A percentile compares a stretch with the other conserved stretches of the same genome.
Evolutionary conservation across 805 yeast species (phyloP).

Genomic region (Yarrowia keelungensis): DNA sequence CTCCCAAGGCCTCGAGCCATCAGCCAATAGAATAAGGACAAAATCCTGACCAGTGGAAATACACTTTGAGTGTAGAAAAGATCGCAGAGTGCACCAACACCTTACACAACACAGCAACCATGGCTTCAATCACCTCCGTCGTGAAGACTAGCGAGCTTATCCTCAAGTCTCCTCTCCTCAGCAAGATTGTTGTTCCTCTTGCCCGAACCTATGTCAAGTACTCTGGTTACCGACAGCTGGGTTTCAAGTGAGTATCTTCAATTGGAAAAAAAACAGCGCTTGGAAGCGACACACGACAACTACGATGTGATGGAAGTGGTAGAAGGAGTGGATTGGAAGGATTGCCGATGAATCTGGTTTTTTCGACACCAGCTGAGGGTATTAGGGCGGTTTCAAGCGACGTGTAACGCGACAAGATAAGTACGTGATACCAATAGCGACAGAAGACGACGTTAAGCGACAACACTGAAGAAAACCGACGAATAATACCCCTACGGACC

Average conservation of each 20-base stretch:
- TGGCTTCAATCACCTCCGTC: constrained; percentile 52
- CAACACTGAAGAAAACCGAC: too few species aligned
- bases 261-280: neutral
- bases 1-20: constrained; percentile 38
- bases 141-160: constrained; percentile 67
- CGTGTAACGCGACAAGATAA: constrained; percentile 4
- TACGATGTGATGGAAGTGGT: neutral
- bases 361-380: constrained; percentile 5
- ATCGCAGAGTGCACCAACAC: constrained; percentile 37
- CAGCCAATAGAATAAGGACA: constrained; percentile 38
- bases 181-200: constrained; percentile 77
- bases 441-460: too few species aligned
- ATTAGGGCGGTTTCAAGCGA: neutral
- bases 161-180: constrained; percentile 77
- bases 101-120: constrained; percentile 41
- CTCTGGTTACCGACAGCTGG: constrained; percentile 94
- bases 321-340: constrained; percentile 7
- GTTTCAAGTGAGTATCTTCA: constrained; percentile 58
- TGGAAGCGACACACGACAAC: neutral
- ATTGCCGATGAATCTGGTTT: constrained; percentile 5
- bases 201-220: constrained; percentile 74
- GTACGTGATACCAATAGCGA: neutral
- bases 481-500: too few species aligned
- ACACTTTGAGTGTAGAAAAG: constrained; percentile 38
- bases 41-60: constrained; percentile 39